Evolutionary conservation across 768 basidiomycete genomes (phyloP).

Genomic region (Rhizopogon vinicolor): DNA sequence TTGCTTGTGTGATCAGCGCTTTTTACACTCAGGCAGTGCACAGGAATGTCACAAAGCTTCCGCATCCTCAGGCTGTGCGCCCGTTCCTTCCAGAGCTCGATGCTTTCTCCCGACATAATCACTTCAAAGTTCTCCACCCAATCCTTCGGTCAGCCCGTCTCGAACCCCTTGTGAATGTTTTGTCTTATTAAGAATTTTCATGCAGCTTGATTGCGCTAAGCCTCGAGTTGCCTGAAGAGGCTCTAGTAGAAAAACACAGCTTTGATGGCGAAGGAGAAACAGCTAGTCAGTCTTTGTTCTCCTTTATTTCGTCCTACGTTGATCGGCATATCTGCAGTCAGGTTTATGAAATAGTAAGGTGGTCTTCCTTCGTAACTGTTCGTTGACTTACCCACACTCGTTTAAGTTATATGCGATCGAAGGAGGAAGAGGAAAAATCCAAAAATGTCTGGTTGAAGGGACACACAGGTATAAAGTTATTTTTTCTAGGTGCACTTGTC

Average conservation of each 20-base stretch:
- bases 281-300: slow-evolving; percentile 22
- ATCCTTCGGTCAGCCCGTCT: slow-evolving; percentile 26
- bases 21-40: slow-evolving; percentile 22
- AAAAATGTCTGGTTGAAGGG: slow-evolving; percentile 49
- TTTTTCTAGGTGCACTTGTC: not conserved
- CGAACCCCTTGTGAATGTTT: not conserved
- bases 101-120: slow-evolving; percentile 31
- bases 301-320: not conserved
- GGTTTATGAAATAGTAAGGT: slow-evolving; percentile 46
- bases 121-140: slow-evolving; percentile 32
- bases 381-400: not conserved
- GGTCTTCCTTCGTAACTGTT: too few species aligned
- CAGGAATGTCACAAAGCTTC: slow-evolving; percentile 25
- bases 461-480: slow-evolving; percentile 32
- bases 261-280: slow-evolving; percentile 34
- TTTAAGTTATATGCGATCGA: slow-evolving; percentile 34
- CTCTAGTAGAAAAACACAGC: slow-evolving; percentile 34
- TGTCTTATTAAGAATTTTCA: not conserved
- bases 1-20: not conserved
- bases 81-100: slow-evolving; percentile 33
- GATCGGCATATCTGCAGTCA: slow-evolving; percentile 20
- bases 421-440: slow-evolving; percentile 37
- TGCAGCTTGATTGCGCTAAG: slow-evolving; percentile 37
- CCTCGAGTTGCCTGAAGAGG: slow-evolving; percentile 41
- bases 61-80: slow-evolving; percentile 32